Base-by-base conservation (phyloP, 176 grass and related monocot genomes). In the Aegilops bicornis region DNA sequence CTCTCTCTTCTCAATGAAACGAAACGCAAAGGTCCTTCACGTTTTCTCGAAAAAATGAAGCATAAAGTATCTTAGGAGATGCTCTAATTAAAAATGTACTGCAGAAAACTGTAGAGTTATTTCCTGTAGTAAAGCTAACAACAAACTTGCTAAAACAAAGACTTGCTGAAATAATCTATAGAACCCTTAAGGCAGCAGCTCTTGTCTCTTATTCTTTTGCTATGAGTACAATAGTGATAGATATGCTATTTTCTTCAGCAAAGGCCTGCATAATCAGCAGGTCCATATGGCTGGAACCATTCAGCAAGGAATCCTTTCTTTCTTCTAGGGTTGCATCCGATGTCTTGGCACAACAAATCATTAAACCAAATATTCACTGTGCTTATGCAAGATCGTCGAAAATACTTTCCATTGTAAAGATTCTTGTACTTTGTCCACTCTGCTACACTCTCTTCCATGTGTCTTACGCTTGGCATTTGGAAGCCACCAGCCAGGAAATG, bases 341-440 rank as follows among this genome's bases (percentile, higher is more conserved):
- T 94, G 74, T 99, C 97, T 87, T 80, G 77, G 83, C 92, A 94
- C 39, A 99, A 30, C 73, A 86, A 43, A 86, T 99, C 97, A 30
- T 94, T 96, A 33, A 93, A 90, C 94, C 94, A 94, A 31, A 99
- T 94, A 56, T 99, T 90, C 16, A 94, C 29, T 45, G 71, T 85
- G 35, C 90, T 89, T 68, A 99, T 88, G 69, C 94, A 94, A 56
- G 92, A 93, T 33, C 88, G 84, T 31, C 73, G 62, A 35, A 93
- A 99, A 70, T 93, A 84, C 8, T 88, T 83, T 4, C 78, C 77
- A 7, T 80, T 92, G 71, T 99, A 94, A 83, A 10, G 40, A 60
- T 72, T 85, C 89, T 94, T 94, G 78, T 91, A 96, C 50, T 90
- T 89, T 67, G 85, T 83, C 94, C 94, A 99, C 86, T 96, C 86